These are phyloP conservation scores for Arabis hirsuta DNA, from an alignment of 345 rosid species.

Conservation along the genomic window DNA sequence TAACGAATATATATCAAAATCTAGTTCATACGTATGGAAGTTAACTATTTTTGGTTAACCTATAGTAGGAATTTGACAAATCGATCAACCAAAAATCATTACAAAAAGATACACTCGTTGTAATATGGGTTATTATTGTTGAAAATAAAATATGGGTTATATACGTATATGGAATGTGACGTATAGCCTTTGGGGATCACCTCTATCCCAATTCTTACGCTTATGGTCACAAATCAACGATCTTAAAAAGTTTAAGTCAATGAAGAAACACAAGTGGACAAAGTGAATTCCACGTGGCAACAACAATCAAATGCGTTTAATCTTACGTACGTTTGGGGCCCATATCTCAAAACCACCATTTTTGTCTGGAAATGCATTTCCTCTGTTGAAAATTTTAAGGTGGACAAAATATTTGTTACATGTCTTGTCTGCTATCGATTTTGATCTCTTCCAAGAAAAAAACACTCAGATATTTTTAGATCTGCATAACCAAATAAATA, in stretches of 20 bases:
- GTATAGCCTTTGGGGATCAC: not conserved
- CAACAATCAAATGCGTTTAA: slow-evolving; percentile 29
- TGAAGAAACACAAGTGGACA: slow-evolving; percentile 37
- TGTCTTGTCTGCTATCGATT: slow-evolving; percentile 30
- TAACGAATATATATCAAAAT: not conserved
- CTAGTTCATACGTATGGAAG: not conserved
- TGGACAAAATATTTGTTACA: slow-evolving; percentile 34
- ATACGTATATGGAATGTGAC: slow-evolving; percentile 32
- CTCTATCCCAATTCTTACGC: slow-evolving; percentile 27
- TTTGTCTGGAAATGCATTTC: slow-evolving; percentile 1
- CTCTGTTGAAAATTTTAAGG: slow-evolving; percentile 22
- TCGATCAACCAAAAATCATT: slow-evolving; percentile 28
- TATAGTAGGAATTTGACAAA: slow-evolving; percentile 15
- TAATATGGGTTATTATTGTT: not conserved
- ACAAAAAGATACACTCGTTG: slow-evolving; percentile 11
- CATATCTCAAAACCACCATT: slow-evolving; percentile 2
- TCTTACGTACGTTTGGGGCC: slow-evolving; percentile 37
- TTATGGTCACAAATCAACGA: slow-evolving; percentile 38
- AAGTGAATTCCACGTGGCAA: slow-evolving; percentile 36
- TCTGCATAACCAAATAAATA: not conserved
- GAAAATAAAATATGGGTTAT: not conserved
- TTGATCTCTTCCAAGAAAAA: not conserved
- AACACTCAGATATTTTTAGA: slow-evolving; percentile 6
- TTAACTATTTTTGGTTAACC: not conserved
- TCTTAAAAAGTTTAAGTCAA: slow-evolving; percentile 24